Evolutionary conservation across 805 yeast species (phyloP), one percentile per base, ranked within the genome.

Genomic region (Ogataea ganodermae): DNA sequence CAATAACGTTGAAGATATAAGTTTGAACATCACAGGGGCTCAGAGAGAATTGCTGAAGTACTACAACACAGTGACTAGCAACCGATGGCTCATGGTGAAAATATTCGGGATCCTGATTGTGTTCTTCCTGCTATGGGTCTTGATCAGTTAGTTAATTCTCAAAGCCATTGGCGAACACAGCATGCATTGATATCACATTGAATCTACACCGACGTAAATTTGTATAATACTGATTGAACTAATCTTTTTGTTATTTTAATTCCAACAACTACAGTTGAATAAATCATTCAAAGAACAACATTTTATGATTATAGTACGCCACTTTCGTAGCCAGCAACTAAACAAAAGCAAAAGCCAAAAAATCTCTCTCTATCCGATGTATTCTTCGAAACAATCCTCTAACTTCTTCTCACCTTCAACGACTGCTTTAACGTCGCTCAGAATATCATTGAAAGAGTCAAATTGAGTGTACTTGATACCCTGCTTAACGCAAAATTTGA

Each of bases 41-140:
- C 98, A 94, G 65, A 73, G 97, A 51, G 98, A 94, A 65, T 75
- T 94, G 55, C 72, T 92, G 57, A 92, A 90, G 66, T 94, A 91
- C 68, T 94, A 86, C 63, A 87, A 92, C 49, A 80, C 84, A 46
- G 88, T 94, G 20, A 83, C 94, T 44, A 88, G 86, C 60, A 94
- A 92, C 67, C 78, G 98, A 59, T 90, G 97, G 96, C 73, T 94
- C 52, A 89, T 90, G 68, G 76, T 88, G 44, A 89, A 87, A 71
- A 82, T 92, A 12, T 94, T 94, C 68, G 96, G 96, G 18, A 83
- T 92, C 18, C 73, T 94, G 46, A 81, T 92, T 44, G 73, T 86
- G 26, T 86, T 85, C 66, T 86, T 86, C 69, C 68, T 86, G 50
- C 62, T 85, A 43, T 86, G 95, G 95, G 92, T 86, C 1, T 63